Evolutionary conservation across 1,284 basidiomycete genomes (phyloP), one percentile per base, ranked within the genome.

Genomic region (Ganoderma lucidum): DNA sequence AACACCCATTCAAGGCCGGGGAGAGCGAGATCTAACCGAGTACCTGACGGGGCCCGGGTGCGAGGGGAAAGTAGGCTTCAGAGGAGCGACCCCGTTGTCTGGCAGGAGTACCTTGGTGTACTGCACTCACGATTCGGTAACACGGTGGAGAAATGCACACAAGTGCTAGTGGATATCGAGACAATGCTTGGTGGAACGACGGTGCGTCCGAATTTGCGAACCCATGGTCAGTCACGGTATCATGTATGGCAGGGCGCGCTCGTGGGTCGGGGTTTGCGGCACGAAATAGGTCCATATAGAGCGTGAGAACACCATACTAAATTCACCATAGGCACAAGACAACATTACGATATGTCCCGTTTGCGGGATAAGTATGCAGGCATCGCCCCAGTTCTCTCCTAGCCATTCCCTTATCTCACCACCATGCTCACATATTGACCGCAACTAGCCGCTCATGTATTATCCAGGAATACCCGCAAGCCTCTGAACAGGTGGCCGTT

Each of bases 1-100:
- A 59, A 30, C 14, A 56, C 28, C 63, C 63, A 41, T 65, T 65
- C 55, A 35, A 55, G 28, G 19, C 41, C 6, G 63, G 63, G 8
- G 28, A 59, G 53, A 65, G 55, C 32, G 63, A 65, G 55, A 65
- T 65, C 3, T 65, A 53, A 64, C n/a, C 17, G 6, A 15, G 42
- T 19, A 6, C 42, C 23, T 23, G 23, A 23, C 23, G 23, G 23
- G 15, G 14, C 9, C 12, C 44, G 19, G 19, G 3, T 1, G 45
- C 3, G 8, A 3, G n/a, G n/a, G 42, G 17, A 6, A 2, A 48
- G 45, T 1, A 23, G 19, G 9, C 1, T 6, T n/a, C 9, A 23
- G n/a, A 48, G 19, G 19, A 8, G 45, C 19, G n/a, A 10, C 2
- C 15, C 1, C 6, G 45, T 9, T 48, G 8, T 1, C 4, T 48